phyloP scores from a whole-genome alignment of 169 alveolate species.

The Plasmodium gaboni region DNA sequence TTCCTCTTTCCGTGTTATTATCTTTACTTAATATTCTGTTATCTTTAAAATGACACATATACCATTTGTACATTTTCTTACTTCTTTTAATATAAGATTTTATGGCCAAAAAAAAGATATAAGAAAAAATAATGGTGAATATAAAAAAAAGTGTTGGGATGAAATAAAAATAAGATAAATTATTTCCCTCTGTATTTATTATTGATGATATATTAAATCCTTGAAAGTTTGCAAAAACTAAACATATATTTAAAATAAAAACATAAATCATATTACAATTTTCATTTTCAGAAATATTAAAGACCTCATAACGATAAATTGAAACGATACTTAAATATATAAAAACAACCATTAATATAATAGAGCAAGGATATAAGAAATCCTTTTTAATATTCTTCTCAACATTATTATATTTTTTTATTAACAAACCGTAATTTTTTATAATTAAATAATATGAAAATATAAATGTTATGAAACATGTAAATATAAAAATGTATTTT shows the following conservation, averaged over 20 bases:
- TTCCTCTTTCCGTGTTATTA: slow-evolving; percentile 2
- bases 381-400: slow-evolving; percentile 60
- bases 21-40: not conserved
- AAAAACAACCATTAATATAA: slow-evolving; percentile 38
- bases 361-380: slow-evolving; percentile 46
- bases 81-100: slow-evolving; percentile 66
- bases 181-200: slow-evolving; percentile 15
- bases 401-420: slow-evolving; percentile 65
- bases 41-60: slow-evolving; percentile 9
- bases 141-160: slow-evolving; percentile 58
- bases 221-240: slow-evolving; percentile 71
- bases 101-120: slow-evolving; percentile 45
- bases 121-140: slow-evolving; percentile 57
- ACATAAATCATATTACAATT: slow-evolving; percentile 20
- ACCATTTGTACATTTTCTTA: slow-evolving; percentile 19
- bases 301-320: slow-evolving; percentile 34
- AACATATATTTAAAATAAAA: slow-evolving; percentile 70
- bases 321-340: slow-evolving; percentile 53
- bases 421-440: slow-evolving; percentile 43
- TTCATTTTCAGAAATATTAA: slow-evolving; percentile 39
- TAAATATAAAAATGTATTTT: slow-evolving; percentile 13
- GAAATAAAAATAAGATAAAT: slow-evolving; percentile 18
- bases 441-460: slow-evolving; percentile 24
- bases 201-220: slow-evolving; percentile 52
- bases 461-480: slow-evolving; percentile 23